Conservation (phyloP, 2,329 filamentous ascomycete genomes). For the Diaporthe australafricana region DNA sequence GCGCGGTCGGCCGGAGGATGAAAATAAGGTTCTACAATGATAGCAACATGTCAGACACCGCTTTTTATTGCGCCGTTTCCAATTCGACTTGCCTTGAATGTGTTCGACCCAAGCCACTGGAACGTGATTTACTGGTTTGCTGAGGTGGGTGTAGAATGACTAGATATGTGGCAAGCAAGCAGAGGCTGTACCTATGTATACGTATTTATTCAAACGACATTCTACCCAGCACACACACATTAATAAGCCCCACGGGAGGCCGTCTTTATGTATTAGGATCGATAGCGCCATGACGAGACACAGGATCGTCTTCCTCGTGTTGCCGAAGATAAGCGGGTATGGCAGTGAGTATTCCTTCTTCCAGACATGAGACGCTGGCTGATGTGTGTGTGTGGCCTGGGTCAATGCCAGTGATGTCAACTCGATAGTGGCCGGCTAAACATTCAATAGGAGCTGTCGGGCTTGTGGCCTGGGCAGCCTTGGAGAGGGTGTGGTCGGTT, state of each 20-base stretch:
- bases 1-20: slow-evolving; percentile 4
- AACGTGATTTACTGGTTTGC: slow-evolving; percentile 7
- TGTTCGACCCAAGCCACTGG: background rate
- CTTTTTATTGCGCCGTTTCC: background rate
- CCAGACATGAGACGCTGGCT: slow-evolving; percentile 3
- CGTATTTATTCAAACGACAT: background rate
- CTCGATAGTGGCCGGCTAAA: slow-evolving; percentile 16
- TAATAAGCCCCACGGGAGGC: slow-evolving; percentile 12
- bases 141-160: background rate
- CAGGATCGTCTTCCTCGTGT: background rate
- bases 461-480: background rate
- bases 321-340: slow-evolving; percentile 29
- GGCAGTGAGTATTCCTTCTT: slow-evolving; percentile 7
- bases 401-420: slow-evolving; percentile 1
- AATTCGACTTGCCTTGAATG: slow-evolving; percentile 9
- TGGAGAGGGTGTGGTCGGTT: background rate
- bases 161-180: background rate
- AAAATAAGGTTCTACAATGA: slow-evolving; percentile 18
- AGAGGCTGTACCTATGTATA: background rate
- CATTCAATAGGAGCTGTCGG: slow-evolving; percentile 11
- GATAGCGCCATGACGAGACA: slow-evolving; percentile 19
- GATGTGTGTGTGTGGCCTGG: background rate
- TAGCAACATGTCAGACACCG: slow-evolving; percentile 17
- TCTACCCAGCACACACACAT: background rate
- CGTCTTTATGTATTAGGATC: slow-evolving; percentile 3